Base-by-base conservation (phyloP, 2,329 filamentous ascomycete species). In the Fusarium liriodendri region DNA sequence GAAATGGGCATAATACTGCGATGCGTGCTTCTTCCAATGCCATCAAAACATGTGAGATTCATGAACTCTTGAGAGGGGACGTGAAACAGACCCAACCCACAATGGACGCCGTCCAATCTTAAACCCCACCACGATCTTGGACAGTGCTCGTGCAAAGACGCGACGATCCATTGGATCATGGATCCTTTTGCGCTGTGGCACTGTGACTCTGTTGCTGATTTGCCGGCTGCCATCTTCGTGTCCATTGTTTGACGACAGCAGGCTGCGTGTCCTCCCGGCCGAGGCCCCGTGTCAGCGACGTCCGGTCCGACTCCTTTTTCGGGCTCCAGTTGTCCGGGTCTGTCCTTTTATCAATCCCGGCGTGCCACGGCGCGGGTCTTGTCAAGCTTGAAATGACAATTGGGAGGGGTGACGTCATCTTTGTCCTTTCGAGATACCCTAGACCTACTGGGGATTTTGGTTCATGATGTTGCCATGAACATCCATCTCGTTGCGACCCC, bases 1-100 rank as follows among this genome's bases (percentile, higher is more conserved):
- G 32, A 5, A 57, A 37, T n/a, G 27, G 27, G 47, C 11, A 54
- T 14, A 20, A 54, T 10, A 54, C 27, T 20, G 47, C 47, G 47
- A 54, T 32, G 27, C 27, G 47, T 54, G 27, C 47, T 14, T 32
- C 47, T 54, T 32, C 25, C 11, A 32, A 32, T 45, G 40, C 22
- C 32, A 57, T 57, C 32, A 22, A 22, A 33, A 47, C 59, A 62
- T 50, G 59, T 62, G 59, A 62, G 40, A 27, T 57, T 57, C 54
- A 57, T 57, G 14, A 57, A 32, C 33, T 35, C 33, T 29, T 38
- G 40, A 18, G 55, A 67, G 52, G 55, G 42, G 54, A 66, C 37
- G 58, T 74, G 74, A 74, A 78, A 77, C 67, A 61, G 45, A 22
- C 47, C 32, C 42, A 72, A 45, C 58, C 72, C 76, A 72, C 73